phyloP scores from a whole-genome alignment of 176 grass and related monocot genomes.

The Bolboschoenus planiculmis region DNA sequence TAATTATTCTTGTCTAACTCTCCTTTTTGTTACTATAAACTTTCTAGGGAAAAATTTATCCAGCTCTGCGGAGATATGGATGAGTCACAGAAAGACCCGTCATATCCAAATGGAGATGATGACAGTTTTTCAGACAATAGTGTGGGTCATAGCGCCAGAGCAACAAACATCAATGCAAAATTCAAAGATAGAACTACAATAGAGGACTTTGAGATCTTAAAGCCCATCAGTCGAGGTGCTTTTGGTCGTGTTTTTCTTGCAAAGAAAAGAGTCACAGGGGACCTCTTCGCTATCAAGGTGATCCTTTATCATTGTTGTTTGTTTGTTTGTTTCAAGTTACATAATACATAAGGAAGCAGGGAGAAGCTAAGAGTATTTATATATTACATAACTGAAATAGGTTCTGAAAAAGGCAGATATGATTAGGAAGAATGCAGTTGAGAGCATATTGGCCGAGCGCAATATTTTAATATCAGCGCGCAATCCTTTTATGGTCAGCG shows the following conservation, averaged over 20 bases:
- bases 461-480: slow-evolving; percentile 84
- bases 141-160: slow-evolving; percentile 34
- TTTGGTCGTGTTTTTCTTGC: slow-evolving; percentile 96
- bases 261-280: slow-evolving; percentile 85
- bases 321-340: neutral
- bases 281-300: slow-evolving; percentile 96
- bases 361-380: neutral
- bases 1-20: neutral
- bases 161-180: slow-evolving; percentile 43
- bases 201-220: slow-evolving; percentile 99
- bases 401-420: slow-evolving; percentile 94
- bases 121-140: slow-evolving; percentile 37
- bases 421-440: slow-evolving; percentile 93
- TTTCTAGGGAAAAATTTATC: slow-evolving; percentile 90
- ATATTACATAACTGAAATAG: slow-evolving; percentile 18
- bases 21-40: slow-evolving; percentile 21
- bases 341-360: neutral
- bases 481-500: slow-evolving; percentile 72
- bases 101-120: slow-evolving; percentile 57
- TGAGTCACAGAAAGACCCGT: slow-evolving; percentile 42
- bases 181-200: slow-evolving; percentile 88
- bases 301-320: slow-evolving; percentile 22
- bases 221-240: slow-evolving; percentile 80
- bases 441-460: slow-evolving; percentile 86
- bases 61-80: slow-evolving; percentile 68